These are phyloP conservation scores for Lophiotrema nucula DNA, from an alignment of 495 filamentous ascomycete genomes.

Conservation along the genomic window DNA sequence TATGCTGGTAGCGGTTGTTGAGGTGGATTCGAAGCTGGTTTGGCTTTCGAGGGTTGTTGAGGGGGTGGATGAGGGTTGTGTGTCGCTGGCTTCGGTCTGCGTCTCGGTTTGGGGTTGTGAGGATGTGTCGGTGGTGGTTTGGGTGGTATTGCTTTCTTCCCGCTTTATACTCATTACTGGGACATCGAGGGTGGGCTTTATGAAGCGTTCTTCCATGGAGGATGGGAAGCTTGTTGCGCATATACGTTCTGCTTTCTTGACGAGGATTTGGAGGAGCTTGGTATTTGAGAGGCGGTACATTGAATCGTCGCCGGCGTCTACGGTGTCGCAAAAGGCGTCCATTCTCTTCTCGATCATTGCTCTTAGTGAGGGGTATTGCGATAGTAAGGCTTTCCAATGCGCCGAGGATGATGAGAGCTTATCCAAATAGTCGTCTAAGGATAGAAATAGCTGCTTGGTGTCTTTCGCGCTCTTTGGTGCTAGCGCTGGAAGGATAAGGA, in stretches of 20 bases:
- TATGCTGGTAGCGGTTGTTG: constrained; percentile 6
- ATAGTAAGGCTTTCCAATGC: constrained; percentile 34
- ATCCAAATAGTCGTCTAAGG: constrained; percentile 79
- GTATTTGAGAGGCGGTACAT: constrained; percentile 74
- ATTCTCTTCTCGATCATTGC: constrained; percentile 53
- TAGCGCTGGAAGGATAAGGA: constrained; percentile 75
- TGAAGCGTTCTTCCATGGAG: constrained; percentile 84
- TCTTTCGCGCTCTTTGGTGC: constrained; percentile 43
- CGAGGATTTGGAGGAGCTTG: constrained; percentile 66
- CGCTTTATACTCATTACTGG: constrained; percentile 56
- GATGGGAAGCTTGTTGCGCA: constrained; percentile 61
- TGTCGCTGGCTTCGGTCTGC: constrained; percentile 9
- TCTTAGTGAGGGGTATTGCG: constrained; percentile 47
- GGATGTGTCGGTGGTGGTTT: constrained; percentile 13
- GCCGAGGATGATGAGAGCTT: constrained; percentile 41
- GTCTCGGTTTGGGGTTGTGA: constrained; percentile 34
- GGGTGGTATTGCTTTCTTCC: constrained; percentile 41
- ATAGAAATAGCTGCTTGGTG: constrained; percentile 66
- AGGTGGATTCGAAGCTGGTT: not conserved
- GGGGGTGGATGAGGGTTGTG: constrained; percentile 17
- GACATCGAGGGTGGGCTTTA: constrained; percentile 69
- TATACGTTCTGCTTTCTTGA: constrained; percentile 72
- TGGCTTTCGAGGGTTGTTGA: constrained; percentile 29
- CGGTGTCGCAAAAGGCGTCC: constrained; percentile 68
- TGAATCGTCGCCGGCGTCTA: constrained; percentile 75